phyloP scores from a whole-genome alignment of 2,329 filamentous ascomycete genomes.

The Aspergillus awamori region DNA sequence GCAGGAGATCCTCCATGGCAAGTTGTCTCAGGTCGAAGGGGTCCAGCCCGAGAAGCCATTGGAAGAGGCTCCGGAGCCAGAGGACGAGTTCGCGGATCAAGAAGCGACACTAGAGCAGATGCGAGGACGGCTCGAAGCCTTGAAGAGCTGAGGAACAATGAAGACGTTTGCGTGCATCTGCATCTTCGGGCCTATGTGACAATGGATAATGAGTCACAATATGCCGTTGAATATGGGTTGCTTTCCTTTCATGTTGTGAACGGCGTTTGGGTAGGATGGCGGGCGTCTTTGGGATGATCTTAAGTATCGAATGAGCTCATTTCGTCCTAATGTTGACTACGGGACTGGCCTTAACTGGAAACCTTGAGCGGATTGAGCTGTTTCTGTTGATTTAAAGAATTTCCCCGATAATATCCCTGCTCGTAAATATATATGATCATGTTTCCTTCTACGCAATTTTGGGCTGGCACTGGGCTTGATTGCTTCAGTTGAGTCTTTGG shows the following conservation, averaged over 20 bases:
- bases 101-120: slow-evolving; percentile 93
- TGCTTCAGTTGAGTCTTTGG: slow-evolving; percentile 6
- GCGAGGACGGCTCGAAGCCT: slow-evolving; percentile 84
- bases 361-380: slow-evolving; percentile 5
- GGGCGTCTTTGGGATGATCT: slow-evolving; percentile 2
- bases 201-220: background rate
- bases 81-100: slow-evolving; percentile 80
- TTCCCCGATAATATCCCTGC: background rate
- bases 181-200: background rate
- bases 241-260: slow-evolving; percentile 10
- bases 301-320: background rate
- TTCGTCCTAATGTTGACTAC: background rate
- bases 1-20: slow-evolving; percentile 84
- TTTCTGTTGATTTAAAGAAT: slow-evolving; percentile 8
- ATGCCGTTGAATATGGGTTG: background rate
- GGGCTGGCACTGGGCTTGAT: slow-evolving; percentile 1
- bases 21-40: slow-evolving; percentile 66
- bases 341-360: background rate
- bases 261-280: slow-evolving; percentile 21
- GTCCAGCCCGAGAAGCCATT: slow-evolving; percentile 58
- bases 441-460: background rate
- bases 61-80: slow-evolving; percentile 55
- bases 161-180: background rate
- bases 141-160: slow-evolving; percentile 71
- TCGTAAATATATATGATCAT: background rate